Conservation (phyloP, 495 filamentous ascomycete genomes). For the Penicillium verhagenii region DNA sequence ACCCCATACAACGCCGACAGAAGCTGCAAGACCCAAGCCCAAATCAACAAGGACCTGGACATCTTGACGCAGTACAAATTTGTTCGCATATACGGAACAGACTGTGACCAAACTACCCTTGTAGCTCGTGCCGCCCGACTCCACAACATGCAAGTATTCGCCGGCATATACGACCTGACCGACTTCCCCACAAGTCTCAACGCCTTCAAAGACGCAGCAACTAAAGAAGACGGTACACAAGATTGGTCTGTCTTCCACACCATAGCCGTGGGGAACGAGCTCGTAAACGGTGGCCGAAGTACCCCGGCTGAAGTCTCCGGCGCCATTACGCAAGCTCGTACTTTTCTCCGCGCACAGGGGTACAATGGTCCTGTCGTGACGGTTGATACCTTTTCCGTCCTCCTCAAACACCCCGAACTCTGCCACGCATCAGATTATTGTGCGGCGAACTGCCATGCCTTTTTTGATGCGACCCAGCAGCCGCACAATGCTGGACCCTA, state of each 20-base stretch:
- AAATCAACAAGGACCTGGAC: slow-evolving; percentile 63
- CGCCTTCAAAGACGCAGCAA: slow-evolving; percentile 53
- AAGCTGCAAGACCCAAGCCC: slow-evolving; percentile 62
- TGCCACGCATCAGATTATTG: slow-evolving; percentile 75
- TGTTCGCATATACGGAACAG: slow-evolving; percentile 77
- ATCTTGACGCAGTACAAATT: slow-evolving; percentile 52
- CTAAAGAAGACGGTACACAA: slow-evolving; percentile 22
- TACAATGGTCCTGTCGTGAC: slow-evolving; percentile 75
- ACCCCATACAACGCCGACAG: slow-evolving; percentile 67
- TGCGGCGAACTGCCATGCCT: slow-evolving; percentile 79
- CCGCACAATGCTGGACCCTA: slow-evolving; percentile 64
- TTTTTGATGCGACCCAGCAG: slow-evolving; percentile 65
- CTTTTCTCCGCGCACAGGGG: slow-evolving; percentile 55
- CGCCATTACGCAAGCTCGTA: slow-evolving; percentile 57
- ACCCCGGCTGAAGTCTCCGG: slow-evolving; percentile 48
- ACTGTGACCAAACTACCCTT: slow-evolving; percentile 67
- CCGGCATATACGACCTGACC: slow-evolving; percentile 67
- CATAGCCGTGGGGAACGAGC: slow-evolving; percentile 77
- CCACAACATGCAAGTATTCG: slow-evolving; percentile 64
- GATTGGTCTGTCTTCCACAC: slow-evolving; percentile 69
- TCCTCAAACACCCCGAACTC: slow-evolving; percentile 63
- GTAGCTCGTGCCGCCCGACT: slow-evolving; percentile 58
- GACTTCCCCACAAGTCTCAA: slow-evolving; percentile 52
- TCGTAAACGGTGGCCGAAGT: slow-evolving; percentile 63
- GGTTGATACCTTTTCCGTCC: slow-evolving; percentile 72